Evolutionary conservation across 2,329 filamentous ascomycete species (phyloP), one percentile per base, ranked within the genome.

Genomic region (Plenodomus tracheiphilus): DNA sequence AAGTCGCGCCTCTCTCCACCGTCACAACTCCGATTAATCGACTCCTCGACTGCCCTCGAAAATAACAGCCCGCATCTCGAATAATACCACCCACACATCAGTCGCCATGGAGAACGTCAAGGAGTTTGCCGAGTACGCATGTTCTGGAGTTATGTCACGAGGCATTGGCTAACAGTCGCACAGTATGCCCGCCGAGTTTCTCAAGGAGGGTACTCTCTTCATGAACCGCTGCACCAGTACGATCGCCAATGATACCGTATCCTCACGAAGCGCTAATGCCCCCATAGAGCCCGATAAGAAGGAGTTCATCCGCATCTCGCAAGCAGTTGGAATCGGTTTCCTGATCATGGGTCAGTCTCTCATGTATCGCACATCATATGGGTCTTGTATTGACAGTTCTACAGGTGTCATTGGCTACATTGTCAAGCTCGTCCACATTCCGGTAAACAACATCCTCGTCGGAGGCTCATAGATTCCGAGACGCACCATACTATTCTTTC

Each of bases 91-190:
- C 13, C 34, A 17, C 47, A 47, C 41, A 51, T 20, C 45, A 50
- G 42, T 62, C 69, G 85, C 85, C 82, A 80, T 84, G 73, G 86
- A 88, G 71, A 81, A 86, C 72, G 73, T 88, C 64, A 84, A 87
- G 73, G 85, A 88, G 69, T 76, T 89, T 65, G 81, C 87, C 69
- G 86, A 89, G 68, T 69, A 70, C 43, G 66, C 49, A n/a, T 28
- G 21, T 37, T 45, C 35, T 20, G 35, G 18, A 13, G 40, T 20
- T 4, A 7, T 37, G 20, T 16, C 32, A 19, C 35, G 30, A 22
- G 20, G 19, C 21, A 19, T 41, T 28, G 46, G 50, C 66, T 69
- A 59, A 70, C 56, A 46, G 25, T 17, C 19, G 41, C 55, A 44
- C 57, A 72, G 66, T 52, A 67, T 72, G 56, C 70, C 70, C 52